Base-by-base conservation (phyloP, 2,329 filamentous ascomycete genomes). In the Beauveria bassiana region DNA sequence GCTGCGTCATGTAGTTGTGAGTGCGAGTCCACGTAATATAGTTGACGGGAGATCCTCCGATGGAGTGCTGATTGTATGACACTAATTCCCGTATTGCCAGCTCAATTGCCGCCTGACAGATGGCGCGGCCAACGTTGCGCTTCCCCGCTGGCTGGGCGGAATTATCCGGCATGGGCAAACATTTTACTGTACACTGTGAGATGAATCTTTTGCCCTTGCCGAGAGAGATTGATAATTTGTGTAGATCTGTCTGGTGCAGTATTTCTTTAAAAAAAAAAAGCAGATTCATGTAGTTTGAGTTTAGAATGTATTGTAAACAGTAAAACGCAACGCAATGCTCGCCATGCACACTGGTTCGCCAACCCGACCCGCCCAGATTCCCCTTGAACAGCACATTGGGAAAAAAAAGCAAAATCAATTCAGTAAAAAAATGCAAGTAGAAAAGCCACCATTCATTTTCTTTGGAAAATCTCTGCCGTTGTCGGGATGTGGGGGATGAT, bases 401-500 rank as follows among this genome's bases (percentile, higher is more conserved):
- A 45, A 38, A 54, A 10, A 34, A 12, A 24, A 54, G 16, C 20
- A 38, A 14, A 28, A 5, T 42, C 14, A 22, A 24, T 28, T 50
- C 2, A 49, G 5, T 45, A 53, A 50, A 26, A 34, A 42, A 26
- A 14, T 4, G 10, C 45, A 49, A 20, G 34, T 46, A 58, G 5
- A 42, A 26, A 14, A 9, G 18, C 42, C 42, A 43, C 10, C 12
- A 7, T 5, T 47, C 5, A 22, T 3, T 26, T 5, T 18, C 14
- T 16, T 12, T 6, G 18, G 9, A 6, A 50, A 50, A 18, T 8
- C 16, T n/a, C 42, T 18, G n/a, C 22, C 18, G 18, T 28, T 42
- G 28, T 50, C 55, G 55, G 55, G 45, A 58, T 58, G 55, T 58
- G 55, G 55, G 55, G 52, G 42, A 22, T 14, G 28, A 14, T 14